Evolutionary conservation across 108 stramenopile species (phyloP).

Genomic region (Skeletonema marinoi): DNA sequence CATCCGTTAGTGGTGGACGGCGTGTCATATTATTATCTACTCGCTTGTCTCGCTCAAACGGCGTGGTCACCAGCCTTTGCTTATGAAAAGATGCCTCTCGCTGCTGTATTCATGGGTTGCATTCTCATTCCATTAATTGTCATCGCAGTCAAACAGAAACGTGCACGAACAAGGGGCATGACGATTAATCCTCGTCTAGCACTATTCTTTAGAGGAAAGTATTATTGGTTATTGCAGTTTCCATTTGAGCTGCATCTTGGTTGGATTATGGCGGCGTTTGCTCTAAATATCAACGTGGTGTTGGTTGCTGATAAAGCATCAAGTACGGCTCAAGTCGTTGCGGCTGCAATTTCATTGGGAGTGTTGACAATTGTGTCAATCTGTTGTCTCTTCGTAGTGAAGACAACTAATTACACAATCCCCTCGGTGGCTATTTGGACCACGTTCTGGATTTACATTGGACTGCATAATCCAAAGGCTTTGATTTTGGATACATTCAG

Average conservation of each 20-base stretch:
- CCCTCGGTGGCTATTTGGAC: constrained; percentile 71
- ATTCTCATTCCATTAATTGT: constrained; percentile 45
- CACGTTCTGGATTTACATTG: constrained; percentile 43
- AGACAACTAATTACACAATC: constrained; percentile 49
- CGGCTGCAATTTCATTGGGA: constrained; percentile 50
- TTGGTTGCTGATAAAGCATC: constrained; percentile 22
- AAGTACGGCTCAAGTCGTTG: constrained; percentile 34
- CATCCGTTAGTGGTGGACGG: constrained; percentile 45
- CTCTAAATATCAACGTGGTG: constrained; percentile 26
- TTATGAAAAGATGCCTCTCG: constrained; percentile 53
- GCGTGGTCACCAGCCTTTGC: constrained; percentile 73
- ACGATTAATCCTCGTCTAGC: neutral
- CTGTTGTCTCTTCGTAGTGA: constrained; percentile 27
- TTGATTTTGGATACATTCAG: constrained; percentile 55
- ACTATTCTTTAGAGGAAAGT: neutral
- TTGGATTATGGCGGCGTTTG: constrained; percentile 38
- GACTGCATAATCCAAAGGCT: constrained; percentile 55
- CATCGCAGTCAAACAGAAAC: constrained; percentile 14
- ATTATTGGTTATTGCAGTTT: constrained; percentile 60
- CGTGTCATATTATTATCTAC: constrained; percentile 60
- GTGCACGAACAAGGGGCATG: neutral
- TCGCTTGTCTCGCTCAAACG: constrained; percentile 59
- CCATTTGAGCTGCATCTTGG: constrained; percentile 38
- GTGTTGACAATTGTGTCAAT: constrained; percentile 41
- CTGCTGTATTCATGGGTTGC: constrained; percentile 54